A percentile compares a stretch with the other conserved stretches of the same genome.
These are phyloP conservation scores for Ogataea methanolica DNA, from an alignment of 805 yeast species.

Conservation along the genomic window DNA sequence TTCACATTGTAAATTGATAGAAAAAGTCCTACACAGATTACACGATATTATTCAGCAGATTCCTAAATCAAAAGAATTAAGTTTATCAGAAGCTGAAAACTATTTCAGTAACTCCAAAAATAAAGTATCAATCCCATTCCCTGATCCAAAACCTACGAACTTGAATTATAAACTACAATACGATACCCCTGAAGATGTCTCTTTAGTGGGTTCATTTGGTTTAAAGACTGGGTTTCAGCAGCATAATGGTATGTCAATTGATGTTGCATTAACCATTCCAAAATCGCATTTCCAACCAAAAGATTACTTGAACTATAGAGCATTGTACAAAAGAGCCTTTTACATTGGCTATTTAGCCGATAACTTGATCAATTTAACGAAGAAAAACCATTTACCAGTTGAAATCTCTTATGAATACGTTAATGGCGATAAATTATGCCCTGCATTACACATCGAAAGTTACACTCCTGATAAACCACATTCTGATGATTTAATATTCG, in stretches of 20 bases:
- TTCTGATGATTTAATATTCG: constrained; percentile 50
- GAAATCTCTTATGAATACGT: constrained; percentile 59
- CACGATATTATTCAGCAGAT: constrained; percentile 63
- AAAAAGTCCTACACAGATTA: constrained; percentile 68
- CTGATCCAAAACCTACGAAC: constrained; percentile 77
- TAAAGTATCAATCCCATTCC: constrained; percentile 70
- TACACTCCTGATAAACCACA: constrained; percentile 37
- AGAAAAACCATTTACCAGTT: constrained; percentile 55
- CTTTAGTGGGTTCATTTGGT: constrained; percentile 86
- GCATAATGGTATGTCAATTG: constrained; percentile 60
- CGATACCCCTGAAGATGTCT: constrained; percentile 64
- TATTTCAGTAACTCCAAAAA: constrained; percentile 41
- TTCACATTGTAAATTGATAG: constrained; percentile 57
- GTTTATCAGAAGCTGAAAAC: constrained; percentile 56
- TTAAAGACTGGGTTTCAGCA: constrained; percentile 74
- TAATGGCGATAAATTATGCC: constrained; percentile 74
- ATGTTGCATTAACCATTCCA: constrained; percentile 83
- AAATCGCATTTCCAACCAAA: constrained; percentile 67
- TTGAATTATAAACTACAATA: constrained; percentile 70
- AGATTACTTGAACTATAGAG: constrained; percentile 87
- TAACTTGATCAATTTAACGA: constrained; percentile 48
- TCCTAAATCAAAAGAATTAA: constrained; percentile 48
- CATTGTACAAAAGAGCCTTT: constrained; percentile 83
- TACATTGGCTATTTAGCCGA: constrained; percentile 78
- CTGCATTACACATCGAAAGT: constrained; percentile 64